These are phyloP conservation scores for Raffaelea albimanens DNA, from an alignment of 2,329 filamentous ascomycete genomes.

Conservation along the genomic window DNA sequence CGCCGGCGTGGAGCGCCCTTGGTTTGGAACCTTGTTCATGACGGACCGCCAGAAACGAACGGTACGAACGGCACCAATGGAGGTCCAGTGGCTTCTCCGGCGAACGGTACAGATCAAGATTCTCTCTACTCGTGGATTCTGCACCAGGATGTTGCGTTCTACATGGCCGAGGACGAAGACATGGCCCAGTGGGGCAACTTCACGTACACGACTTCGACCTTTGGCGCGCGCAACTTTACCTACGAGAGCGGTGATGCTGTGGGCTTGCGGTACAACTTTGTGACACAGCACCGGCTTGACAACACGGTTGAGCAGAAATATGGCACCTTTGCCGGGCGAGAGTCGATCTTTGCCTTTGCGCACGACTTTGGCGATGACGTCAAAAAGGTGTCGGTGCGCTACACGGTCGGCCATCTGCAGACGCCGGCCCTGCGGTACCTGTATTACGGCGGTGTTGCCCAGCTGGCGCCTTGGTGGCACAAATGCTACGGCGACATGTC, in stretches of 20 bases:
- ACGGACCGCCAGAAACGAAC: constrained; percentile 39
- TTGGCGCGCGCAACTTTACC: constrained; percentile 8
- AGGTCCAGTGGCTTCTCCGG: background rate
- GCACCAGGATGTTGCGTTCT: constrained; percentile 6
- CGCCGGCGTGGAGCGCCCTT: constrained; percentile 50
- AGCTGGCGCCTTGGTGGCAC: constrained; percentile 72
- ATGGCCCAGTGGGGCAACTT: constrained; percentile 39
- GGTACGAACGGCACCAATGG: background rate
- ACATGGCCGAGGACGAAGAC: constrained; percentile 23
- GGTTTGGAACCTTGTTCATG: constrained; percentile 41
- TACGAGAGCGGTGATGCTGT: constrained; percentile 55
- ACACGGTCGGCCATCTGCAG: constrained; percentile 70
- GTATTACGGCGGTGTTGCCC: constrained; percentile 62
- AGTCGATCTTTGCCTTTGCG: constrained; percentile 74
- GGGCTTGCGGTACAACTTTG: constrained; percentile 54
- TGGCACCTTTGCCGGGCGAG: constrained; percentile 63
- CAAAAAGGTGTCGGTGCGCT: constrained; percentile 48
- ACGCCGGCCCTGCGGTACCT: constrained; percentile 74
- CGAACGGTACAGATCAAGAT: background rate
- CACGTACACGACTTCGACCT: constrained; percentile 11
- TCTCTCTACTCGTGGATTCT: constrained; percentile 11
- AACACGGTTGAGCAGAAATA: constrained; percentile 48
- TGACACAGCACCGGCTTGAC: constrained; percentile 51
- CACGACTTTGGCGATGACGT: constrained; percentile 39
- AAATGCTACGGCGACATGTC: constrained; percentile 59